phyloP scores from a whole-genome alignment of 306 rosid species.

The Morella rubra region DNA sequence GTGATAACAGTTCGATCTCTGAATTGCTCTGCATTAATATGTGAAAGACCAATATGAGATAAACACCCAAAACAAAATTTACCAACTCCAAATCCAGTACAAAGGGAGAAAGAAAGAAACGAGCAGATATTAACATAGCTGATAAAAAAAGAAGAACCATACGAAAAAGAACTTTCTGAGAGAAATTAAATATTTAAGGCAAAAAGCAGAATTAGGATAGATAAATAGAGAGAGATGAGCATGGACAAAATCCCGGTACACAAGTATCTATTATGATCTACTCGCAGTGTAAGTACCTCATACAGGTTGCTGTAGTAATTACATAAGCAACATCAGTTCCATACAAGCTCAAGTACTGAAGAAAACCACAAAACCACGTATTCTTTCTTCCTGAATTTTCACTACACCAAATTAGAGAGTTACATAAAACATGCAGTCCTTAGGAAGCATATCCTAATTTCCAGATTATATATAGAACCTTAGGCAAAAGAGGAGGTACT shows the following conservation, averaged over 20 bases:
- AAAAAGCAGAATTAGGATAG: no score
- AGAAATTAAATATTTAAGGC: no score
- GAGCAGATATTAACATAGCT: background rate
- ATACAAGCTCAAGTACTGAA: conserved; percentile 59
- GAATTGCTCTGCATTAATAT: conserved; percentile 58
- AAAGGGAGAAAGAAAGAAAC: background rate
- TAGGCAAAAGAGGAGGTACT: background rate
- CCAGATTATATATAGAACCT: background rate
- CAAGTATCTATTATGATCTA: background rate
- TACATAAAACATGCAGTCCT: conserved; percentile 8
- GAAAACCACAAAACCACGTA: conserved; percentile 50
- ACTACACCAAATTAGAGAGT: conserved; percentile 26
- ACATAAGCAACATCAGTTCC: conserved; percentile 65
- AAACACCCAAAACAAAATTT: background rate
- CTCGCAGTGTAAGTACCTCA: conserved; percentile 44
- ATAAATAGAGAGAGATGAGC: background rate
- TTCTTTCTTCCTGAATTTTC: conserved; percentile 53
- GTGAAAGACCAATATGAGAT: background rate
- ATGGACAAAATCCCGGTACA: background rate
- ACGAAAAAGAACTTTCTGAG: background rate
- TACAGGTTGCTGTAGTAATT: conserved; percentile 62
- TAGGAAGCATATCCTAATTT: conserved; percentile 20
- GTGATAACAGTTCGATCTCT: conserved; percentile 75
- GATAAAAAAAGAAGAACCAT: background rate
- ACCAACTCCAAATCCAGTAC: background rate